Conservation (phyloP, 2,329 filamentous ascomycete species). For the Ilyonectria robusta region DNA sequence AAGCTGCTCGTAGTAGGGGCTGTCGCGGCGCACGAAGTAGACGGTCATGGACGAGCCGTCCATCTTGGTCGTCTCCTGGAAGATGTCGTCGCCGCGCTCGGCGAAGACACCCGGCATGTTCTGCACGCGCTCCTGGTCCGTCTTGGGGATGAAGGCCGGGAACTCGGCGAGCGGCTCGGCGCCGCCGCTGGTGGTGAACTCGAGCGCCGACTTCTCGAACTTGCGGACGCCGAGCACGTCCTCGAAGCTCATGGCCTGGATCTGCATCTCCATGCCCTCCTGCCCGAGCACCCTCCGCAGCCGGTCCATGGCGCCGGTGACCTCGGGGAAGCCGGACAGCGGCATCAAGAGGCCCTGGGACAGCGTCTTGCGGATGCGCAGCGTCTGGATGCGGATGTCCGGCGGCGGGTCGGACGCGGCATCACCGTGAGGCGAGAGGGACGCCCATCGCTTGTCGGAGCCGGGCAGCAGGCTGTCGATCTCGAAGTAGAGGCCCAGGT, state of each 20-base stretch:
- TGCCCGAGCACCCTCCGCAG: background rate
- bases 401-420: background rate
- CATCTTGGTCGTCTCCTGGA: constrained; percentile 57
- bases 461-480: constrained; percentile 44
- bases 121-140: constrained; percentile 45
- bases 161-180: constrained; percentile 32
- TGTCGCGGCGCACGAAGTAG: constrained; percentile 52
- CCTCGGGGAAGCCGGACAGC: constrained; percentile 38
- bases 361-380: constrained; percentile 34
- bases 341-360: constrained; percentile 43
- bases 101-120: constrained; percentile 39
- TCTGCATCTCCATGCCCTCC: constrained; percentile 14
- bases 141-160: constrained; percentile 39
- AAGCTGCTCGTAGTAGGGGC: constrained; percentile 36
- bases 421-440: constrained; percentile 25
- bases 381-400: constrained; percentile 40
- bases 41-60: constrained; percentile 56
- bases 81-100: constrained; percentile 41
- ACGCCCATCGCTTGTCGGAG: constrained; percentile 37
- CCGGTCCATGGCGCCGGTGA: constrained; percentile 8
- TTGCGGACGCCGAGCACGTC: constrained; percentile 38
- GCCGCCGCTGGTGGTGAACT: background rate
- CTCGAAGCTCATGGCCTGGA: constrained; percentile 39
- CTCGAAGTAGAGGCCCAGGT: constrained; percentile 41
- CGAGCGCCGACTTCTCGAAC: constrained; percentile 30